Conservation (phyloP, 306 rosid genomes). For the Styphnolobium japonicum region DNA sequence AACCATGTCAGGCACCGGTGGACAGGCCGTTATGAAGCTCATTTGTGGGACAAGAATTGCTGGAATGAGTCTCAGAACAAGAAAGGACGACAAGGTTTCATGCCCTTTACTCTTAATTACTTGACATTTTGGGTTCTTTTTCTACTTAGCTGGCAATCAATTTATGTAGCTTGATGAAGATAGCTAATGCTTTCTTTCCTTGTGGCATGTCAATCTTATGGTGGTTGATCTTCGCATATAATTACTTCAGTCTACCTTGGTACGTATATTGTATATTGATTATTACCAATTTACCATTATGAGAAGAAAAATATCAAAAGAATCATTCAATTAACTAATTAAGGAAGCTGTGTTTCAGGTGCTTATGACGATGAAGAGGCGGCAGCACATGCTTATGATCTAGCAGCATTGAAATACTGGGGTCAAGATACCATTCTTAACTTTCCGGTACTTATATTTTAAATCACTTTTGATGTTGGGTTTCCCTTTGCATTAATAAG, state of each 20-base stretch:
- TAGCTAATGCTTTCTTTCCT: background rate
- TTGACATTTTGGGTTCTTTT: background rate
- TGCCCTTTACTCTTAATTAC: background rate
- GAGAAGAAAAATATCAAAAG: background rate
- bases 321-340: background rate
- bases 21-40: conserved; percentile 95
- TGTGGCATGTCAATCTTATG: conserved; percentile 22
- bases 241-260: conserved; percentile 70
- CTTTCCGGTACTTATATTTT: conserved; percentile 51
- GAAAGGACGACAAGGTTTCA: conserved; percentile 91
- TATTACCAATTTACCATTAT: background rate
- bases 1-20: conserved; percentile 59
- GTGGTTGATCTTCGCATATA: background rate
- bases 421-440: conserved; percentile 82
- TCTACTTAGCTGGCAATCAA: background rate
- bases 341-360: conserved; percentile 39
- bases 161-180: background rate
- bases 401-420: conserved; percentile 97
- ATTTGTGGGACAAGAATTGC: conserved; percentile 93
- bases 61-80: conserved; percentile 91
- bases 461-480: background rate
- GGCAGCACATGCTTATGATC: conserved; percentile 95
- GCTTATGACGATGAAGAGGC: conserved; percentile 92
- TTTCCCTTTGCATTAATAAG: background rate
- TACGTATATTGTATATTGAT: conserved; percentile 17